These are phyloP conservation scores for Colletotrichum sp. DNA, from an alignment of 2,329 filamentous ascomycete genomes.

Conservation along the genomic window DNA sequence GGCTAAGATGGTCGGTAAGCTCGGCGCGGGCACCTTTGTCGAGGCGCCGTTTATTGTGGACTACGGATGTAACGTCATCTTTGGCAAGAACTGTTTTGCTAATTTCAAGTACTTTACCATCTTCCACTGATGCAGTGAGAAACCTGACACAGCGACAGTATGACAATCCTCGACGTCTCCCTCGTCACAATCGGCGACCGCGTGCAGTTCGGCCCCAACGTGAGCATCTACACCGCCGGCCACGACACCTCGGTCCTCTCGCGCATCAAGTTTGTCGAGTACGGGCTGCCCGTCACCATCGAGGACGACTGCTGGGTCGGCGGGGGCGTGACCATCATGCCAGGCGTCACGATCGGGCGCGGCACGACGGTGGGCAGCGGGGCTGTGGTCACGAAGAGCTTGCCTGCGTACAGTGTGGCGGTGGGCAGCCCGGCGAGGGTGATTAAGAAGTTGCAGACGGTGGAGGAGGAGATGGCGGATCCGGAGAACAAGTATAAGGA, in stretches of 20 bases:
- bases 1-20: slow-evolving; percentile 45
- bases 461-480: slow-evolving; percentile 12
- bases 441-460: slow-evolving; percentile 24
- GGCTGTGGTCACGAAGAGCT: slow-evolving; percentile 42
- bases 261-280: slow-evolving; percentile 53
- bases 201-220: slow-evolving; percentile 57
- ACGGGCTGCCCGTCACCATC: slow-evolving; percentile 50
- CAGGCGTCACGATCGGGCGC: slow-evolving; percentile 43
- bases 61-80: slow-evolving; percentile 65
- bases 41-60: slow-evolving; percentile 65
- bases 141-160: not conserved
- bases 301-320: slow-evolving; percentile 55
- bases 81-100: slow-evolving; percentile 63
- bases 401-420: slow-evolving; percentile 39
- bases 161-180: slow-evolving; percentile 56
- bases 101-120: slow-evolving; percentile 44
- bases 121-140: not conserved
- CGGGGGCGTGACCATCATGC: slow-evolving; percentile 47
- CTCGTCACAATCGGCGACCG: slow-evolving; percentile 57
- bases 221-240: slow-evolving; percentile 56
- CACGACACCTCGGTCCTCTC: slow-evolving; percentile 55
- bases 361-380: slow-evolving; percentile 45
- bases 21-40: slow-evolving; percentile 56
- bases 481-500: slow-evolving; percentile 5
- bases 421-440: slow-evolving; percentile 41